A percentile compares a stretch with the other conserved stretches of the same genome.
Conservation (phyloP, 768 basidiomycete genomes). For the Podaxis sp. region DNA sequence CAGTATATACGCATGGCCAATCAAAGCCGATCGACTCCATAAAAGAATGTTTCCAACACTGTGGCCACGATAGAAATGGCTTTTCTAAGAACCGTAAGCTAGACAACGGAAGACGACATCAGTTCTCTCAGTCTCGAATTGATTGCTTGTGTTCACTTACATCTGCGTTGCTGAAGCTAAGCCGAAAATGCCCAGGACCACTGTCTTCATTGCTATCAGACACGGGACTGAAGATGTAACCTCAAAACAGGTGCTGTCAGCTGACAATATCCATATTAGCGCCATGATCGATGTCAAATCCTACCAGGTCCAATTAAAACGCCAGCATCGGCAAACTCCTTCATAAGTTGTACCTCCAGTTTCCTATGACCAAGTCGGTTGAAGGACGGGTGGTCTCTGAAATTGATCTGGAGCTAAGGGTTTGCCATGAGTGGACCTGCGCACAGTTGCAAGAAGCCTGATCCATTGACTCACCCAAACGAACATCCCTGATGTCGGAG, state of each 20-base stretch:
- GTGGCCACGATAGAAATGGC: conserved; percentile 45
- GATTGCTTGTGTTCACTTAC: conserved; percentile 31
- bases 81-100: conserved; percentile 44
- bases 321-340: conserved; percentile 55
- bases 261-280: conserved; percentile 5
- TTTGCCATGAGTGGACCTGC: not conserved
- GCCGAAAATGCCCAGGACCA: conserved; percentile 50
- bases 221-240: conserved; percentile 38
- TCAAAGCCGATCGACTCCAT: not conserved
- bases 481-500: conserved; percentile 86
- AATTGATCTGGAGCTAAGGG: conserved; percentile 58
- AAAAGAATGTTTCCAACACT: conserved; percentile 41
- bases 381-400: conserved; percentile 53
- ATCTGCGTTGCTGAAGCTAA: conserved; percentile 55
- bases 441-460: not conserved
- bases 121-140: not conserved
- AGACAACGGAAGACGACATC: not conserved
- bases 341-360: conserved; percentile 62
- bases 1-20: not conserved
- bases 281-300: conserved; percentile 11
- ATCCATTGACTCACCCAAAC: conserved; percentile 49
- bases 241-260: conserved; percentile 19
- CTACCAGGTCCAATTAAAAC: conserved; percentile 66
- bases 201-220: conserved; percentile 26
- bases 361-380: conserved; percentile 35